Conservation (phyloP, 2,329 filamentous ascomycete species). For the Trichoderma guizhouense region DNA sequence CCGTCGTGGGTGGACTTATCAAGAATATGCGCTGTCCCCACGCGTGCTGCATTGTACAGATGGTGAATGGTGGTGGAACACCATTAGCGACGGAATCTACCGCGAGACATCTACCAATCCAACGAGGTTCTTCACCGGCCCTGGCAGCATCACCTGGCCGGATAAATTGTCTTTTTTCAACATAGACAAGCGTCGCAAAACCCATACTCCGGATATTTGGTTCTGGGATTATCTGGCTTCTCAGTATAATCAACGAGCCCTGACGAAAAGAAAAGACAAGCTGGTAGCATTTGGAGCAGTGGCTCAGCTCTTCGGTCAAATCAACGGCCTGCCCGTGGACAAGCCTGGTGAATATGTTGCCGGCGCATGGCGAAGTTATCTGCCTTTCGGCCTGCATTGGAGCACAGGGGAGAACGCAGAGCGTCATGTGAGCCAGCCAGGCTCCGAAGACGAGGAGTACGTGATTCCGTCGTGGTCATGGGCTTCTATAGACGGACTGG, state of each 20-base stretch:
- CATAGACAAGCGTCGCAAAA: neutral
- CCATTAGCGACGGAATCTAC: neutral
- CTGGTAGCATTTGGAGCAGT: conserved; percentile 6
- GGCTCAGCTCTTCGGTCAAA: neutral
- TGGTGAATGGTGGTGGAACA: conserved; percentile 11
- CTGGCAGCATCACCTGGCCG: neutral
- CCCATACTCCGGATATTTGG: neutral
- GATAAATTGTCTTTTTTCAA: neutral
- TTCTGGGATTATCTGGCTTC: neutral
- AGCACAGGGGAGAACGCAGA: neutral
- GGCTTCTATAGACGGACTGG: neutral
- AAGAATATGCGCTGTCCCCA: conserved; percentile 3
- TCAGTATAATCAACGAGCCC: conserved; percentile 5
- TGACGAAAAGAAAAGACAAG: conserved; percentile 7
- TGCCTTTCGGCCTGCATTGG: conserved; percentile 1
- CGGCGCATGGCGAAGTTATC: neutral
- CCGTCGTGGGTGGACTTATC: conserved; percentile 1
- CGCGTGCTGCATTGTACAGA: conserved; percentile 10
- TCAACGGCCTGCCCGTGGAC: neutral
- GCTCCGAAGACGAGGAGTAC: neutral
- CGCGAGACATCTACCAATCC: neutral
- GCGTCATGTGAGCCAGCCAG: neutral
- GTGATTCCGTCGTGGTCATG: conserved; percentile 5
- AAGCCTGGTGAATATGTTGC: neutral
- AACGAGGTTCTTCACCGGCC: neutral